phyloP scores from a whole-genome alignment of 2,329 filamentous ascomycete species.

The Fusarium sp. region DNA sequence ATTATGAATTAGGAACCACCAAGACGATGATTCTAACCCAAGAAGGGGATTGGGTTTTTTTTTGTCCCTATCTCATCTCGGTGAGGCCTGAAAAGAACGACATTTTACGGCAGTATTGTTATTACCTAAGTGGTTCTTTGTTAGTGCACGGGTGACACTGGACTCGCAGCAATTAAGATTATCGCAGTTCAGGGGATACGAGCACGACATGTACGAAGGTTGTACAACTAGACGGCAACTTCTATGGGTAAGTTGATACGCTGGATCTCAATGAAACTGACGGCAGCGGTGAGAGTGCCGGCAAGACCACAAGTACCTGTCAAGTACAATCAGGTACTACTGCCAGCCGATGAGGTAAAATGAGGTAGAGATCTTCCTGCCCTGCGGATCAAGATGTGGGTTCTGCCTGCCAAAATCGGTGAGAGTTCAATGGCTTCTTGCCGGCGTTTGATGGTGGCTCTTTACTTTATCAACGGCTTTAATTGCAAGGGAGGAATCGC shows the following conservation, averaged over 20 bases:
- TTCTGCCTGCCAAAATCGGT: conserved; percentile 30
- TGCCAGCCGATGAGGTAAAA: neutral
- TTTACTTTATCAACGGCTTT: conserved; percentile 29
- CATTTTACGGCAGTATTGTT: neutral
- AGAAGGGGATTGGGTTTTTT: conserved; percentile 1
- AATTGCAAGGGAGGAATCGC: conserved; percentile 1
- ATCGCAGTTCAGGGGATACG: conserved; percentile 3
- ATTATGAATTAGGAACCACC: conserved; percentile 23
- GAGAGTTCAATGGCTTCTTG: conserved; percentile 8
- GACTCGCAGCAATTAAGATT: conserved; percentile 14
- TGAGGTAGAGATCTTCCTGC: neutral
- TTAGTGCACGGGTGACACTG: conserved; percentile 2
- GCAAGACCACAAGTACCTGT: neutral
- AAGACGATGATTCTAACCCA: conserved; percentile 11
- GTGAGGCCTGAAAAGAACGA: conserved; percentile 1
- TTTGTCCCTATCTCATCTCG: neutral
- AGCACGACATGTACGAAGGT: conserved; percentile 35
- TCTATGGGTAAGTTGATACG: neutral
- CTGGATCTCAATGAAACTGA: conserved; percentile 4
- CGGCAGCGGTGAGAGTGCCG: conserved; percentile 14
- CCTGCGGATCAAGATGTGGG: conserved; percentile 8
- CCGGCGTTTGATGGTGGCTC: conserved; percentile 27
- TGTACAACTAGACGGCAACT: conserved; percentile 11
- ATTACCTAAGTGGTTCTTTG: neutral
- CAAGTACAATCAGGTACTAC: neutral